Evolutionary conservation across 352 stramenopile genomes (phyloP), one percentile per base, ranked within the genome.

Genomic region (Phytophthora quininea): DNA sequence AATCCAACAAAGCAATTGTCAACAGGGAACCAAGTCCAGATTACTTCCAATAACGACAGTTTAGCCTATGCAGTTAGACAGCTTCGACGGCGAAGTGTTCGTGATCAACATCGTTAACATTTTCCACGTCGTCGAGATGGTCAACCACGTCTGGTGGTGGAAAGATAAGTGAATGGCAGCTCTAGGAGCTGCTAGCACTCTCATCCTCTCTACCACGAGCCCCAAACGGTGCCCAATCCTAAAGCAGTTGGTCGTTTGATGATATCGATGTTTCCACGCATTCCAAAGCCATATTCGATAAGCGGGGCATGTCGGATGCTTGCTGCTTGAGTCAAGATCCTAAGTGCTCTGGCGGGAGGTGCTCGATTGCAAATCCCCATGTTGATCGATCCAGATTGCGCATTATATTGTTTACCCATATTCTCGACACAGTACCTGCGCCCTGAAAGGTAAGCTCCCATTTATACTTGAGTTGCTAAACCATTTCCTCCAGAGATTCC

Each of bases 401-500:
- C 1, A 15, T 48, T 48, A 48, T 14, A 8, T 48, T 11, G 14
- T 48, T 48, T 19, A 6, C 42, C 42, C 42, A 48, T 15, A 48
- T 48, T 48, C 42, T 48, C 42, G 6, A 48, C 12, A 48, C 42
- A 27, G 14, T 19, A 9, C 29, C 27, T 11, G 49, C 33, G 27
- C 30, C 53, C 12, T 12, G 11, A 43, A 58, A 64, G 3, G 40
- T 37, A 6, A 19, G 5, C 6, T 9, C 29, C 62, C 53, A 69
- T 19, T 40, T 31, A 7, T 38, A 35, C 30, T 63, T 45, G 3
- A 69, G 29, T 3, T 8, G 32, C 29, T 15, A n/a, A 1, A 63
- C 61, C 2, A 54, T 29, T 29, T 63, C 30, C 52, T 57, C 50
- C 3, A 62, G 43, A 40, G 35, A 45, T 1, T 19, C 9, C 27